Evolutionary conservation across 306 rosid species (phyloP).

Genomic region (Gastrolobium bilobum): DNA sequence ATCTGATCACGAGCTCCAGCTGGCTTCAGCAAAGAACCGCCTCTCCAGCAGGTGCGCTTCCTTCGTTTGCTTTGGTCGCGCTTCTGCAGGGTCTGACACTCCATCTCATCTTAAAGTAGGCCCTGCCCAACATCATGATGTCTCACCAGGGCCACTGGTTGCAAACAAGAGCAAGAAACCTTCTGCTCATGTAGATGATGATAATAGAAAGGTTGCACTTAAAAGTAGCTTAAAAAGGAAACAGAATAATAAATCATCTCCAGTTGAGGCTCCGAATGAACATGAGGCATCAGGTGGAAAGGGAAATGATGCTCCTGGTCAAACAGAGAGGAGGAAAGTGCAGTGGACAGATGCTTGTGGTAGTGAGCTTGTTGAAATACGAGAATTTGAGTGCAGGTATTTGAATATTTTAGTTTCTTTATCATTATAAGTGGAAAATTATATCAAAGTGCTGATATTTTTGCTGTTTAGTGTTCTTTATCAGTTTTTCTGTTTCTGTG

Average conservation of each 20-base stretch:
- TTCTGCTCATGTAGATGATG: slow-evolving; percentile 49
- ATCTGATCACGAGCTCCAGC: slow-evolving; percentile 82
- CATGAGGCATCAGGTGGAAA: slow-evolving; percentile 50
- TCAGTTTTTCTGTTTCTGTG: not conserved
- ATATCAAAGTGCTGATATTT: not conserved
- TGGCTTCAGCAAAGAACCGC: slow-evolving; percentile 82
- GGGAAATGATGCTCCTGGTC: slow-evolving; percentile 55
- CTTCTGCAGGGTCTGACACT: slow-evolving; percentile 76
- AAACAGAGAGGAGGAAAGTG: slow-evolving; percentile 69
- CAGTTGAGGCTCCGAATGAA: slow-evolving; percentile 53
- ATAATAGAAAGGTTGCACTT: slow-evolving; percentile 56
- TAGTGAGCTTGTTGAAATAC: slow-evolving; percentile 73
- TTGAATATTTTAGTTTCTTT: slow-evolving; percentile 11
- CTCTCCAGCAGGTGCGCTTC: slow-evolving; percentile 80
- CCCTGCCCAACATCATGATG: slow-evolving; percentile 78
- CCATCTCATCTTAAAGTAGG: slow-evolving; percentile 79
- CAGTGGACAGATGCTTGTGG: slow-evolving; percentile 93
- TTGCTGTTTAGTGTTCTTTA: slow-evolving; percentile 9
- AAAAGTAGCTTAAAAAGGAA: slow-evolving; percentile 81
- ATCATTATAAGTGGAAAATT: slow-evolving; percentile 7
- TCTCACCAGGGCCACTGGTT: slow-evolving; percentile 59
- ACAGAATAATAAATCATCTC: slow-evolving; percentile 49
- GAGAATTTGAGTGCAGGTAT: slow-evolving; percentile 89
- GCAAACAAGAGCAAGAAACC: slow-evolving; percentile 60
- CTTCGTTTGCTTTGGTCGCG: slow-evolving; percentile 80